Evolutionary conservation across 371 early-diverging fungal genomes (phyloP), one percentile per base, ranked within the genome.

Genomic region (Lichtheimia ramosa): DNA sequence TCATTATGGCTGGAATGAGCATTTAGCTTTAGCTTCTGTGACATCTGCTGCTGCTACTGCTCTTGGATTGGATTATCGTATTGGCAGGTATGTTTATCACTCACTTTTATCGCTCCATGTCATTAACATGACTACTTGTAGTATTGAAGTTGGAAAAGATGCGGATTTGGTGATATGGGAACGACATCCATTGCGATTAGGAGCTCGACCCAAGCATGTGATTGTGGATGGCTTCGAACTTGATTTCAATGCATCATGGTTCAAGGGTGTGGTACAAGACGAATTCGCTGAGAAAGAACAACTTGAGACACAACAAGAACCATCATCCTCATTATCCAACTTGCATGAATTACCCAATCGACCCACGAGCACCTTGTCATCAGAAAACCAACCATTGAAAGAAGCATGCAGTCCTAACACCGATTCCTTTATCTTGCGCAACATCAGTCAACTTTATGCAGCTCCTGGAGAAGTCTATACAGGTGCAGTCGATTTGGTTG

Each of bases 131-230:
- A 27, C 13, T 46, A 16, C 16, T 5, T 27, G 8, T 28, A 58
- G 49, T 15, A 51, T 93, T 52, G 73, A 71, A 18, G 69, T 77
- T 5, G 92, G 91, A n/a, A 89, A 84, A 65, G 94, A 93, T 75
- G 94, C 92, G 3, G 94, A 93, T 74, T 54, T 92, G 20, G 89
- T 92, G 10, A 74, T 89, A 27, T 89, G 88, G 88, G 81, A 82
- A 69, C 74, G 75, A 49, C 82, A 89, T 65, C 93, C 93, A 5
- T 69, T 93, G n/a, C 56, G 78, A 7, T 64, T 93, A 25, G 92
- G 92, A 27, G 87, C 94, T n/a, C 80, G 85, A 55, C 94, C 94
- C 40, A 68, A 83, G n/a, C 74, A 83, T 61, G 92, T 93, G 15
- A 74, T 82, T 64, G 77, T 90, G 53, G 94, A 93, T 70, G 94